Base-by-base conservation (phyloP, 768 basidiomycete species). In the Tylopilus balloui region DNA sequence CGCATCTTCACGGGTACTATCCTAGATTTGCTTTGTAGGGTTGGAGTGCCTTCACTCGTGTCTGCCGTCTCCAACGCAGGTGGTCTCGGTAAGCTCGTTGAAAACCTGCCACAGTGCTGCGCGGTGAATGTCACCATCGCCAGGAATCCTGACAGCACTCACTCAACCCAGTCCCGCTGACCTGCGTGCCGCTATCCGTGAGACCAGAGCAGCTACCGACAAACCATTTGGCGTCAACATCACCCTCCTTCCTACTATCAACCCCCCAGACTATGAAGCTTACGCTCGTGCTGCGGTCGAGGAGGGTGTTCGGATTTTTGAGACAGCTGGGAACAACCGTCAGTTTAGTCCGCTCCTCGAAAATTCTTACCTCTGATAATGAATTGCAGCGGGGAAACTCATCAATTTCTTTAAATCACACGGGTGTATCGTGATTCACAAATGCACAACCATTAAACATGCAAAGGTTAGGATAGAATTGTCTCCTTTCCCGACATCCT, bases 261-360 rank as follows among this genome's bases (percentile, higher is more conserved):
- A 83, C 48, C 92, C 92, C 0, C 94, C 94, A 3, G 90, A 93
- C 57, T 95, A 97, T 62, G 83, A 78, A 45, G 90, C 86, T 12
- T 92, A 86, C 57, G 88, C 88, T 0, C 73, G 83, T 29, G 90
- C 76, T 8, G 86, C 92, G 9, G 80, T 92, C 40, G 89, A 88
- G 53, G 92, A 94, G 63, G 90, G 90, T 7, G 78, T 95, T n/a
- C 75, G 67, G 59, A 84, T 95, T 36, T 90, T 93, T 61, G 93
- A 96, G 73, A 96, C 93, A 0, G 93, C 93, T 2, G 94, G 92
- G 6, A 90, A 88, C 59, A 92, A 86, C 58, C 89, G 90, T 91
- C 59, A 55, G 86, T 61, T 14, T 25, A 21, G 4, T 44, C 23
- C 15, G 9, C 7, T 19, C 9, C 6, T n/a, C 9, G 2, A 9